Evolutionary conservation across 495 filamentous ascomycete genomes (phyloP), one percentile per base, ranked within the genome.

Genomic region (Cudoniella acicularis): DNA sequence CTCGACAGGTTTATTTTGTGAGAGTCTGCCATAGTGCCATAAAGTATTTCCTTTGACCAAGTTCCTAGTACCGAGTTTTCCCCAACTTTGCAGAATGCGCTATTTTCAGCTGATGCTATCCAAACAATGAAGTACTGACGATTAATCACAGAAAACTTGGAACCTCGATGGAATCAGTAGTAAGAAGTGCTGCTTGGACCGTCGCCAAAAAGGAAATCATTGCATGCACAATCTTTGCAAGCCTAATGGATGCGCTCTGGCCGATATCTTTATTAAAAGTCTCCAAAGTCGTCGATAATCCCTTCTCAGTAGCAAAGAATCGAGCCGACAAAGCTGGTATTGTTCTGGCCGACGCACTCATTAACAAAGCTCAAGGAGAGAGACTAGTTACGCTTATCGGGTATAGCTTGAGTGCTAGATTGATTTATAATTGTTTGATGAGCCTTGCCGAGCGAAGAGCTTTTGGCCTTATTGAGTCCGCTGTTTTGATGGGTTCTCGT

Each of bases 291-390:
- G 82, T 96, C 26, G 94, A 97, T 64, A 96, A 96, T 70, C 90
- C 90, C 0, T 98, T 96, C 79, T 89, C 80, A 54, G 79, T 94
- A 27, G 90, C 87, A 10, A 92, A 89, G 69, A 77, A 84, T 25
- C 81, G 91, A 49, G 85, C 89, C 20, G 92, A 97, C 64, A 98
- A 97, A 73, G 88, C 90, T 0, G 94, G 94, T 0, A 73, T 82
- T 30, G 84, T 91, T 11, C 82, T 98, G 0, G 92, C 93, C 2
- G 92, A 98, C 68, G 86, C 91, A 13, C 73, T 98, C 50, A 89
- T 94, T 61, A 92, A 88, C 72, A 91, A 87, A 63, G 86, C 86
- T 1, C 92, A 95, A 65, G 94, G 94, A 13, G 91, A 96, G 70
- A 81, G 94, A 20, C 86, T 93, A 0, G 88, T 97, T 2, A 94